Conservation (phyloP, 164 flowering plant genomes). For the Warburgia ugandensis region DNA sequence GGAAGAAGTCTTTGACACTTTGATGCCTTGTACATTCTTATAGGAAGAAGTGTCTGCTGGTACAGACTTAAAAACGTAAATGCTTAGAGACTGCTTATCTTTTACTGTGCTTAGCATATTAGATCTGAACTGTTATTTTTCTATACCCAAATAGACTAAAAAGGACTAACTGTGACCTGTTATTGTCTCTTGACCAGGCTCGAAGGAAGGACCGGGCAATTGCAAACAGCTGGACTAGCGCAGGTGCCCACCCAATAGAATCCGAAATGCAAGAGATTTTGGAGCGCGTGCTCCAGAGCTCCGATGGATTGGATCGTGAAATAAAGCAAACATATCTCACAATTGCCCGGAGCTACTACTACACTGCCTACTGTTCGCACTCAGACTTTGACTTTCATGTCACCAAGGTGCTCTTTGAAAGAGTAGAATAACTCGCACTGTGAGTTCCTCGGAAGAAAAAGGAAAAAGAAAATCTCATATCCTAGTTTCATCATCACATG, state of each 20-base stretch:
- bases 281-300: constrained; percentile 36
- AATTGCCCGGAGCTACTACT: constrained; percentile 59
- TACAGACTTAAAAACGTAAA: no score
- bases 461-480: no score
- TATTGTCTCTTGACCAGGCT: constrained; percentile 4
- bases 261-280: constrained; percentile 58
- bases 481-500: neutral
- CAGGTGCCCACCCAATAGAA: constrained; percentile 26
- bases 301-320: constrained; percentile 26
- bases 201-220: no score
- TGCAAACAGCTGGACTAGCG: no score
- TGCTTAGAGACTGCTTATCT: no score
- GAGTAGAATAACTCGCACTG: constrained; percentile 30
- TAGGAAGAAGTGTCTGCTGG: no score
- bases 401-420: constrained; percentile 60
- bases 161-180: no score
- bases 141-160: no score
- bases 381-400: constrained; percentile 43
- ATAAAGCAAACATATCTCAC: constrained; percentile 47
- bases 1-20: no score
- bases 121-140: no score
- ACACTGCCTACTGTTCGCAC: constrained; percentile 39
- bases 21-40: no score
- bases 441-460: neutral
- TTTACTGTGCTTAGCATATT: no score